phyloP scores from a whole-genome alignment of 1,139 yeast species.

The Pichia sp. region DNA sequence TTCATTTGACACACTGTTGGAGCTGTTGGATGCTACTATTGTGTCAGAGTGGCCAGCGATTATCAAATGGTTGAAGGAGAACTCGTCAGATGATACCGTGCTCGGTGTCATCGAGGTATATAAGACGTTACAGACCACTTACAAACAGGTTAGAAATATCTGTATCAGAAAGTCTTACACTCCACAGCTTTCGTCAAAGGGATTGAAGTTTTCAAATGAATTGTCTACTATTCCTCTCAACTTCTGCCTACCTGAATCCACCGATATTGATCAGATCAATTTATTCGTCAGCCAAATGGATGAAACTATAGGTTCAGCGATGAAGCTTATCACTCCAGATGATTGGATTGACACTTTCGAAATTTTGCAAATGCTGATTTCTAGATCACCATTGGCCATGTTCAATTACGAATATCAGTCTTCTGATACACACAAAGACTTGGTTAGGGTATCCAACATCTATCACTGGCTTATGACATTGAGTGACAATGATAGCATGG shows the following conservation, averaged over 20 bases:
- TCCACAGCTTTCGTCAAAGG: slow-evolving; percentile 40
- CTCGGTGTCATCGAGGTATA: slow-evolving; percentile 8
- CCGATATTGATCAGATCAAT: slow-evolving; percentile 40
- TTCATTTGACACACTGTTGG: slow-evolving; percentile 59
- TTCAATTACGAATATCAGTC: slow-evolving; percentile 50
- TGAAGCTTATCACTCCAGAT: slow-evolving; percentile 51
- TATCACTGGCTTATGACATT: slow-evolving; percentile 64
- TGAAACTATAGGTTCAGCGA: slow-evolving; percentile 51
- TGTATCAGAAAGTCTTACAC: slow-evolving; percentile 77
- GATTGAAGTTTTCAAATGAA: slow-evolving; percentile 19
- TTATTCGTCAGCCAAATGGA: slow-evolving; percentile 60
- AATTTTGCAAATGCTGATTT: slow-evolving; percentile 60
- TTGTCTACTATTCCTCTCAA: slow-evolving; percentile 22
- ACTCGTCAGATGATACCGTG: slow-evolving; percentile 18
- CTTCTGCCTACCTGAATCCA: slow-evolving; percentile 18
- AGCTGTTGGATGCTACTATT: slow-evolving; percentile 60
- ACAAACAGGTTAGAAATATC: slow-evolving; percentile 61
- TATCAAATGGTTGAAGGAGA: slow-evolving; percentile 27
- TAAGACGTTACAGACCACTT: slow-evolving; percentile 31
- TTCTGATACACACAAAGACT: slow-evolving; percentile 41
- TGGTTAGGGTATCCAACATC: slow-evolving; percentile 58
- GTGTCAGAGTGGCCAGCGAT: slow-evolving; percentile 64
- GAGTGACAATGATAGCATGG: slow-evolving; percentile 28
- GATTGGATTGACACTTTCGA: slow-evolving; percentile 83
- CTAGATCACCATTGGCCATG: slow-evolving; percentile 45